These are phyloP conservation scores for Endotrypanum monterogeii DNA, from an alignment of 208 protist genomes.

Conservation along the genomic window DNA sequence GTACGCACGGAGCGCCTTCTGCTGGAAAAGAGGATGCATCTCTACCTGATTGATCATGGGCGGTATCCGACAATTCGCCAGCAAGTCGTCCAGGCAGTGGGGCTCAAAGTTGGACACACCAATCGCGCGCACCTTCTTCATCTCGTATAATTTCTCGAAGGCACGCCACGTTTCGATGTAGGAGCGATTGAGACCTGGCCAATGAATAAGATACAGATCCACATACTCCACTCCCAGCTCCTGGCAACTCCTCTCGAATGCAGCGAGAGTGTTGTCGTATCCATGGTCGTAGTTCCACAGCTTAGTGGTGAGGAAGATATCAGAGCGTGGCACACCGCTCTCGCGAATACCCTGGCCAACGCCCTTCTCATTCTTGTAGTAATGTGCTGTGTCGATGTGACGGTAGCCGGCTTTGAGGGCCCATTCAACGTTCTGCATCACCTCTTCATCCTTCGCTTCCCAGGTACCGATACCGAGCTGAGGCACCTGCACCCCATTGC, in stretches of 20 bases:
- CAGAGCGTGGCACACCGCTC: conserved; percentile 70
- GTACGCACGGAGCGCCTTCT: conserved; percentile 58
- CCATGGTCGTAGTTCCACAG: conserved; percentile 76
- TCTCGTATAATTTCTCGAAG: conserved; percentile 62
- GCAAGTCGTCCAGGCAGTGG: conserved; percentile 55
- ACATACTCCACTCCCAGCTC: conserved; percentile 93
- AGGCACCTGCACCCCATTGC: conserved; percentile 74
- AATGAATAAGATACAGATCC: conserved; percentile 97
- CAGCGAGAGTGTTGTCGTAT: conserved; percentile 64
- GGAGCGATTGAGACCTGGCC: conserved; percentile 72
- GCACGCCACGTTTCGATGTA: conserved; percentile 69
- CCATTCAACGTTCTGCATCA: conserved; percentile 42
- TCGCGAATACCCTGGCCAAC: conserved; percentile 59
- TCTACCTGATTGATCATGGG: conserved; percentile 94
- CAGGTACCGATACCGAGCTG: conserved; percentile 84
- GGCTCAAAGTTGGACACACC: conserved; percentile 91
- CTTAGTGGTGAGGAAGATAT: conserved; percentile 93
- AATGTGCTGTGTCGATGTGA: conserved; percentile 85
- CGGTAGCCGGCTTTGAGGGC: conserved; percentile 80
- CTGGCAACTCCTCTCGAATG: conserved; percentile 70
- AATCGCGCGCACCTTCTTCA: conserved; percentile 83
- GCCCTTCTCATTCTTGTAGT: conserved; percentile 85
- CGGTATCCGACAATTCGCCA: conserved; percentile 62
- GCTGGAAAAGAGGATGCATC: conserved; percentile 82
- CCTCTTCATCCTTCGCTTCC: conserved; percentile 51